phyloP scores from a whole-genome alignment of 441 rosid genomes.

The Croton setiger region DNA sequence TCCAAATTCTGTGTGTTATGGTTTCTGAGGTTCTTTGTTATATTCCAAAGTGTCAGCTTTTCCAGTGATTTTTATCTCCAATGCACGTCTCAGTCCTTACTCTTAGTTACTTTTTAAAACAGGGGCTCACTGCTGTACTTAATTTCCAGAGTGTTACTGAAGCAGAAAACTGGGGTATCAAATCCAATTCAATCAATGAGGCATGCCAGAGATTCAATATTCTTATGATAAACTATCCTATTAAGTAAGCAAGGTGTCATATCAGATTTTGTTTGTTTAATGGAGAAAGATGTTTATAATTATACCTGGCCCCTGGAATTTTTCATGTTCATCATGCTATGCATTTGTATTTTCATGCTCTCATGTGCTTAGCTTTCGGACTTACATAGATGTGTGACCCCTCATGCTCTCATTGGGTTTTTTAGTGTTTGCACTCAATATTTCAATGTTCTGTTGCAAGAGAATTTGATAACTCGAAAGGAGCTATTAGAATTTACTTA shows the following conservation, averaged over 20 bases:
- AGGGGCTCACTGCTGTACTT: slow-evolving; percentile 85
- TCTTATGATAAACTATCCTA: slow-evolving; percentile 84
- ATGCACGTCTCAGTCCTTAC: slow-evolving; percentile 11
- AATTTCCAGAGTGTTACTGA: slow-evolving; percentile 82
- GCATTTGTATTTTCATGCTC: not conserved
- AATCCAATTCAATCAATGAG: slow-evolving; percentile 59
- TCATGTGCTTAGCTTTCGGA: not conserved
- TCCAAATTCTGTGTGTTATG: not conserved
- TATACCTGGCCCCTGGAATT: not conserved
- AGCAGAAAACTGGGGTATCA: slow-evolving; percentile 85
- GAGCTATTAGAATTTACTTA: not conserved
- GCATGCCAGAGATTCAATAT: slow-evolving; percentile 64
- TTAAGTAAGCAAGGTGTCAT: slow-evolving; percentile 43
- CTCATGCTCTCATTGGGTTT: too few species aligned
- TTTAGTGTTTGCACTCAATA: not conserved
- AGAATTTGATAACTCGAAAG: not conserved
- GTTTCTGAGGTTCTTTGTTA: not conserved
- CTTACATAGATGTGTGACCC: too few species aligned
- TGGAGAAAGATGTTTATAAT: slow-evolving; percentile 3
- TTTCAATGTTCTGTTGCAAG: not conserved
- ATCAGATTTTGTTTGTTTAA: slow-evolving; percentile 9
- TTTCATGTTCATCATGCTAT: not conserved
- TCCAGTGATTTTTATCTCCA: slow-evolving; percentile 1
- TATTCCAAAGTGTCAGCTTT: not conserved
- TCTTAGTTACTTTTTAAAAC: slow-evolving; percentile 23